phyloP scores from a whole-genome alignment of 2,329 filamentous ascomycete genomes.

The Ceratocystis colombiana region DNA sequence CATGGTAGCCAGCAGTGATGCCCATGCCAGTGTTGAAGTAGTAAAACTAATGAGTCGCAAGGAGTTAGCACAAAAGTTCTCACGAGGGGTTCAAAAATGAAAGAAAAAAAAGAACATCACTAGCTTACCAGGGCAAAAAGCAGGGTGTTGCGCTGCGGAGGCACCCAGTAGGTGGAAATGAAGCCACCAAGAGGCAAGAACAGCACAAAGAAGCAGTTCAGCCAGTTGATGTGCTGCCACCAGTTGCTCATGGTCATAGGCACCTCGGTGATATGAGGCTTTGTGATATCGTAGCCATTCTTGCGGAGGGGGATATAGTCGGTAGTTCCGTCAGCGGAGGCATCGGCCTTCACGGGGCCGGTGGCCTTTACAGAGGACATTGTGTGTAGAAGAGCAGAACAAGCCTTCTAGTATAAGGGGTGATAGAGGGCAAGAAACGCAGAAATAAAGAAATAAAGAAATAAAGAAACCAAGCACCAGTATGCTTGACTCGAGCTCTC shows the following conservation, averaged over 20 bases:
- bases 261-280: conserved; percentile 75
- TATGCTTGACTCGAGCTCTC: too few species aligned
- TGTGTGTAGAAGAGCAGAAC: too few species aligned
- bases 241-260: conserved; percentile 74
- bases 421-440: conserved; percentile 8
- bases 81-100: neutral
- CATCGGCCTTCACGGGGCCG: conserved; percentile 34
- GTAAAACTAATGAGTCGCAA: conserved; percentile 33
- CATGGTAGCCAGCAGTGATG: conserved; percentile 55
- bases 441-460: conserved; percentile 8
- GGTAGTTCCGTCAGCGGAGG: conserved; percentile 44
- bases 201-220: conserved; percentile 74
- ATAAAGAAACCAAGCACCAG: neutral
- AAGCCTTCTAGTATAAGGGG: too few species aligned
- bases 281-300: conserved; percentile 47
- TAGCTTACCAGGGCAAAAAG: conserved; percentile 50
- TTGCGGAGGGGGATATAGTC: conserved; percentile 45
- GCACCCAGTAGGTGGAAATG: conserved; percentile 67
- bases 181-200: conserved; percentile 65
- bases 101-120: neutral
- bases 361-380: conserved; percentile 32
- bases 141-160: conserved; percentile 59
- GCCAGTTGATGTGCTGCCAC: conserved; percentile 90
- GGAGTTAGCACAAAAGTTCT: neutral
- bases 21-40: conserved; percentile 78